These are phyloP conservation scores for Leccinum subtestaceum DNA, from an alignment of 768 basidiomycete species.

Conservation along the genomic window DNA sequence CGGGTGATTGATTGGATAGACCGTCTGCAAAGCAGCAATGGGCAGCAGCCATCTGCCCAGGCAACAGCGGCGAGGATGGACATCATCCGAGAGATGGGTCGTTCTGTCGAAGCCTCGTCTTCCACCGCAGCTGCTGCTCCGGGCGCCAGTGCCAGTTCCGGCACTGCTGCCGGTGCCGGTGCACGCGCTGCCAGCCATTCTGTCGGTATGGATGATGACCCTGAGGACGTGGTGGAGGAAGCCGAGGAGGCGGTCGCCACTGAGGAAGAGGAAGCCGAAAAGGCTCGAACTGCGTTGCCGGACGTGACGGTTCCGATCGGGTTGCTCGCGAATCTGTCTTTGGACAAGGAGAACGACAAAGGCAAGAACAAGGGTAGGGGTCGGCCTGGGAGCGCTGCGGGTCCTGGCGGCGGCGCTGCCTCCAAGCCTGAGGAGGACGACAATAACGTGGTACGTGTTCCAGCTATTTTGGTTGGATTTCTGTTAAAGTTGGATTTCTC, in stretches of 20 bases:
- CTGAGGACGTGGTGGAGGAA: conserved; percentile 37
- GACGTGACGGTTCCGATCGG: conserved; percentile 75
- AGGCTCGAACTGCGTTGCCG: conserved; percentile 51
- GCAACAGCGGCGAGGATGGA: conserved; percentile 30
- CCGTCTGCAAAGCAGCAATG: conserved; percentile 57
- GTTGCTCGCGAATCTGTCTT: conserved; percentile 66
- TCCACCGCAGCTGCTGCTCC: neutral
- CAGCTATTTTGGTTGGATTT: neutral
- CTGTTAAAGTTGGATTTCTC: conserved; percentile 12
- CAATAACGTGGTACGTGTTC: conserved; percentile 53
- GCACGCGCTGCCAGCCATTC: neutral
- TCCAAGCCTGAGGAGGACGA: conserved; percentile 49
- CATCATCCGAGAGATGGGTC: conserved; percentile 32
- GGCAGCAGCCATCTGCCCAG: conserved; percentile 43
- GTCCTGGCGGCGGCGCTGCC: conserved; percentile 2
- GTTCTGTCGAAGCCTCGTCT: conserved; percentile 20
- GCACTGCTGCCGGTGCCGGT: neutral
- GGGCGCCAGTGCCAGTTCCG: neutral
- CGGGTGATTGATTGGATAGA: conserved; percentile 77
- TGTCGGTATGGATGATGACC: conserved; percentile 27
- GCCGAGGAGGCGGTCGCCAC: conserved; percentile 28
- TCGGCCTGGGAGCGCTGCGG: conserved; percentile 25
- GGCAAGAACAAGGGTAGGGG: conserved; percentile 39
- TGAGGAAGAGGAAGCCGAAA: conserved; percentile 43
- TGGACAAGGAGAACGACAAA: conserved; percentile 51